Base-by-base conservation (phyloP, 2,329 filamentous ascomycete species). In the Lachnellula subtilissima region DNA sequence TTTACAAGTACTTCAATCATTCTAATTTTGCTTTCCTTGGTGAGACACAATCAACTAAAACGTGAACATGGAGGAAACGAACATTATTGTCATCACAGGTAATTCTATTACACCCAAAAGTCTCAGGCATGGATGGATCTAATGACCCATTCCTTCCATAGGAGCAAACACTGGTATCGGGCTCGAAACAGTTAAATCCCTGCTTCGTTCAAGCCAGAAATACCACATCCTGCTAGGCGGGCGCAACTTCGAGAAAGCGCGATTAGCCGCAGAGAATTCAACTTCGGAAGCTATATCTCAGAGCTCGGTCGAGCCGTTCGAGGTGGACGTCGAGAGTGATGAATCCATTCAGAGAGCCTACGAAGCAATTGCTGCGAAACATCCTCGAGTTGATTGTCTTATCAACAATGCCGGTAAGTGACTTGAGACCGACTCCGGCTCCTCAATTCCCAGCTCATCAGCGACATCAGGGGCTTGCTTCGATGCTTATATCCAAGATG, bases 161-260 rank as follows among this genome's bases (percentile, higher is more conserved):
- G 74, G 74, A 2, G 68, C 71, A 12, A 76, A 76, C 52, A 67
- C 64, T 1, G 74, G 74, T 6, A 63, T 76, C 1, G 74, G 74
- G 0, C 64, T 69, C 1, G 73, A 75, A 49, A 66, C 73, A 0
- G 66, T 69, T 14, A 66, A 64, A 4, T 47, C 58, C 6, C 46
- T 60, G 7, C 28, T 53, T 43, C 49, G 25, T n/a, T 55, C 55
- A 35, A 35, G 45, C 5, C 35, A 37, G 14, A 8, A 32, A 3
- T 58, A 58, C 42, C 48, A 69, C 23, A 69, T 79, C 15, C 74
- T 79, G 39, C 64, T 79, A n/a, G 75, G 69, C 36, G 71, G 71
- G 15, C 74, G 76, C 45, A 67, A 64, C 40, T 49, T 70, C 1
- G 65, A 70, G 1, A 75, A 74, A 49, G 77, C 73, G 46, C 68